These are phyloP conservation scores for Exophiala spinifera DNA, from an alignment of 2,329 filamentous ascomycete genomes.

Conservation along the genomic window DNA sequence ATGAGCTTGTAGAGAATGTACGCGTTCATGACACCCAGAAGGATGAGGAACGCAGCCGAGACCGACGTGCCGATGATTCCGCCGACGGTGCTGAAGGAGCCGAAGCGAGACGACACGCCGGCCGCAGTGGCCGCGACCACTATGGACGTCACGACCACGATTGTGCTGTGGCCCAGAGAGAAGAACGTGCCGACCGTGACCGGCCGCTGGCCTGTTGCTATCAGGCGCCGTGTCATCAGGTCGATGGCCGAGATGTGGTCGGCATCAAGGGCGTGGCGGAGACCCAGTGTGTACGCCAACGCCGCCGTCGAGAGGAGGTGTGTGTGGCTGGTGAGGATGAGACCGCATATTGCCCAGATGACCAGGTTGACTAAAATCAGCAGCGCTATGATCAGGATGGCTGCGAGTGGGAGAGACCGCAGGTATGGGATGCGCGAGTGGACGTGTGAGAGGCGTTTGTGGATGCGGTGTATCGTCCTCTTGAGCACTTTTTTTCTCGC, in stretches of 20 bases:
- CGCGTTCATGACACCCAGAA: slow-evolving; percentile 77
- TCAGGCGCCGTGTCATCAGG: slow-evolving; percentile 84
- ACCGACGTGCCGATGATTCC: slow-evolving; percentile 88
- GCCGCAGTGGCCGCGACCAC: slow-evolving; percentile 89
- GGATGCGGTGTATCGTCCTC: not conserved
- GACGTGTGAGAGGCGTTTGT: slow-evolving; percentile 9
- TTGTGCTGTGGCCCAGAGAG: slow-evolving; percentile 87
- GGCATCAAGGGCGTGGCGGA: slow-evolving; percentile 95
- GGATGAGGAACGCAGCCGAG: slow-evolving; percentile 75
- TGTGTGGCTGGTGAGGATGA: slow-evolving; percentile 40
- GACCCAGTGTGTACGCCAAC: slow-evolving; percentile 80
- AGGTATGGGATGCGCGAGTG: slow-evolving; percentile 51
- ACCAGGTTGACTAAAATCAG: slow-evolving; percentile 54
- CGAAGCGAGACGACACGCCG: slow-evolving; percentile 76
- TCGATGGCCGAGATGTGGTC: slow-evolving; percentile 93
- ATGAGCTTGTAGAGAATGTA: slow-evolving; percentile 81
- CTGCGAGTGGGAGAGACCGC: slow-evolving; percentile 54
- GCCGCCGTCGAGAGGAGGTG: slow-evolving; percentile 73
- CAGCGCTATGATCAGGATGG: slow-evolving; percentile 55
- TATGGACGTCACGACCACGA: slow-evolving; percentile 85
- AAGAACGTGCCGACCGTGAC: slow-evolving; percentile 95
- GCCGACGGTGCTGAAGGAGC: slow-evolving; percentile 73
- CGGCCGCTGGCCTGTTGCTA: slow-evolving; percentile 79
- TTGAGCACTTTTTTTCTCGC: slow-evolving; percentile 2
- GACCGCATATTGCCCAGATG: slow-evolving; percentile 57